Base-by-base conservation (phyloP, 495 filamentous ascomycete genomes). In the Letharia lupina region DNA sequence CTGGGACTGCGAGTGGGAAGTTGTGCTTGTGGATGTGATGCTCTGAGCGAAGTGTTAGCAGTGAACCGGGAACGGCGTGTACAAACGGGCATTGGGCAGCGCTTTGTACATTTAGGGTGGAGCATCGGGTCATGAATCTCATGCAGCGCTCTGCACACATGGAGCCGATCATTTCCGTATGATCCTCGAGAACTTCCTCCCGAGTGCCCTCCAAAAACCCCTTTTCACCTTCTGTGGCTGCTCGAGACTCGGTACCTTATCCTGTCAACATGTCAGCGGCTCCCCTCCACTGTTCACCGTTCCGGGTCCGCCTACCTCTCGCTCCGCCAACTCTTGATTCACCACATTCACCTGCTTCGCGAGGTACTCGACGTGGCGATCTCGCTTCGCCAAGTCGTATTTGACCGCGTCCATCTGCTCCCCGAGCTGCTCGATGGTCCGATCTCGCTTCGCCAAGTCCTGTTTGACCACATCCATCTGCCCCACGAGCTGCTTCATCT, bases 1-100 rank as follows among this genome's bases (percentile, higher is more conserved):
- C 88, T 28, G 94, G 93, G 2, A 98, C 88, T 16, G 91, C 88
- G 5, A 97, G 92, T 73, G 94, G 94, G 20, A 98, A 98, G 76
- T 72, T 98, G 40, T 92, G 86, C 74, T 75, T 98, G 42, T 98
- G 93, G 90, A 88, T 87, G 87, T 97, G 77, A 81, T 42, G 7
- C n/a, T 15, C 33, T 41, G 44, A 50, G 15, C 23, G 44, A 23
- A 8, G 18, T 31, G n/a, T 47, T 3, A 33, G 20, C 16, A 0
- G 3, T 16, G 47, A 15, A 31, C 5, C n/a, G 28, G 33, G 33
- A 57, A 57, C 31, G 41, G 52, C 28, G 12, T 23, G 47, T 35
- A 41, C 18, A 23, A 12, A 15, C 13, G 33, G 6, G 31, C 39
- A 5, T 28, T 39, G 18, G 20, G 47, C 54, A 41, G 31, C n/a